phyloP scores from a whole-genome alignment of 441 rosid genomes.

The Biscutella laevigata region DNA sequence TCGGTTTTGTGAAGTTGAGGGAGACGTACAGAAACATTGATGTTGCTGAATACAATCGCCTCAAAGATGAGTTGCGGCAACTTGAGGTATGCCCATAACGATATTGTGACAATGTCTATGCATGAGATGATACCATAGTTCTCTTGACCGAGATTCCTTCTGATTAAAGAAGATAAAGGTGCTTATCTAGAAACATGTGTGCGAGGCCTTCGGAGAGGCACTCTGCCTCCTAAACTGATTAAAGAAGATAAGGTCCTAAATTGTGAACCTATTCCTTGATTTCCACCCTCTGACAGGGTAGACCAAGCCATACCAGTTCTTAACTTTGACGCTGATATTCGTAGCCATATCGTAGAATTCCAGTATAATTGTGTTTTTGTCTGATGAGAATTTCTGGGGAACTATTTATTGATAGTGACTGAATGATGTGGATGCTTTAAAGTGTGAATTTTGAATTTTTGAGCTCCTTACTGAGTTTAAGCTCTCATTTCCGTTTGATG shows the following conservation, averaged over 20 bases:
- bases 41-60: slow-evolving; percentile 63
- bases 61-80: slow-evolving; percentile 55
- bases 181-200: neutral
- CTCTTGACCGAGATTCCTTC: neutral
- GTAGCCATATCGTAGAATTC: neutral
- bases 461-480: neutral
- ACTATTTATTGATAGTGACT: neutral
- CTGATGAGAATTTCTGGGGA: neutral
- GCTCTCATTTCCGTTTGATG: neutral
- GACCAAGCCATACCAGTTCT: neutral
- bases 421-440: neutral
- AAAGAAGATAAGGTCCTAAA: neutral
- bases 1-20: slow-evolving; percentile 42
- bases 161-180: neutral
- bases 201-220: slow-evolving; percentile 1
- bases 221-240: neutral
- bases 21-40: slow-evolving; percentile 63
- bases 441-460: neutral
- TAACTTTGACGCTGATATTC: neutral
- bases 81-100: slow-evolving; percentile 44
- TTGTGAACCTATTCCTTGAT: neutral
- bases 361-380: neutral
- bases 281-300: neutral
- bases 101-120: neutral
- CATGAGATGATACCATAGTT: slow-evolving; percentile 1